Conservation (phyloP, 2,329 filamentous ascomycete species). For the Sporothrix phasma region DNA sequence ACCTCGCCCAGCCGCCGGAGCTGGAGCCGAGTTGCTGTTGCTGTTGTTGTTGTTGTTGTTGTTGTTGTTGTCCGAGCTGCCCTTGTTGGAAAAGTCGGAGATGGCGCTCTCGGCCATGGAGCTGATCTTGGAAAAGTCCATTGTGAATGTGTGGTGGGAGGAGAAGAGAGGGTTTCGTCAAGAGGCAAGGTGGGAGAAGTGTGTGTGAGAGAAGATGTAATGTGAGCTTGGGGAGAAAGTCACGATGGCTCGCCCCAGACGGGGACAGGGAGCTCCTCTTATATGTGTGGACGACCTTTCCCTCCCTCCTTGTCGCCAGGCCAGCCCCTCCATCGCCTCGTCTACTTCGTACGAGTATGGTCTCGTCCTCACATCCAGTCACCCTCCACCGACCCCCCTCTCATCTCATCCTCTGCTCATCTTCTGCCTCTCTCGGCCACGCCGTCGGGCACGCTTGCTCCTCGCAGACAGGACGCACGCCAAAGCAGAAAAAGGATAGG, state of each 20-base stretch:
- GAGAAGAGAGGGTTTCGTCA: not conserved
- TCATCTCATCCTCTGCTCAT: not conserved
- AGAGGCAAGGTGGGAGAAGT: not conserved
- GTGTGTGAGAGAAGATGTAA: not conserved
- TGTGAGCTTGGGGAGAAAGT: not conserved
- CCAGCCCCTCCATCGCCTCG: not conserved
- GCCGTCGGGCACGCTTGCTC: conserved; percentile 6
- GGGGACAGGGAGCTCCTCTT: not conserved
- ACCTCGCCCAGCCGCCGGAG: conserved; percentile 18
- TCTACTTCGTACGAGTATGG: too few species aligned
- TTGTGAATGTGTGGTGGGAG: conserved; percentile 16
- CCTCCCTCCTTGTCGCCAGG: not conserved
- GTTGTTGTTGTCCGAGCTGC: conserved; percentile 14
- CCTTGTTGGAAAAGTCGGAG: conserved; percentile 16
- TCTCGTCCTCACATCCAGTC: not conserved
- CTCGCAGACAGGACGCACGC: not conserved
- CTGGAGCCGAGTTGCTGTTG: conserved; percentile 5
- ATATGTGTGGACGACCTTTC: not conserved
- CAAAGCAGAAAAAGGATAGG: not conserved
- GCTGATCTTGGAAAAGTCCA: conserved; percentile 23
- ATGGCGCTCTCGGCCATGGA: conserved; percentile 20
- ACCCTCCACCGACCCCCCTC: not conserved
- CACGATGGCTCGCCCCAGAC: not conserved
- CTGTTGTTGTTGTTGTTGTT: conserved; percentile 13
- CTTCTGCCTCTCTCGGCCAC: conserved; percentile 6